These are phyloP conservation scores for Dipteronia dyeriana DNA, from an alignment of 345 rosid genomes.

Conservation along the genomic window DNA sequence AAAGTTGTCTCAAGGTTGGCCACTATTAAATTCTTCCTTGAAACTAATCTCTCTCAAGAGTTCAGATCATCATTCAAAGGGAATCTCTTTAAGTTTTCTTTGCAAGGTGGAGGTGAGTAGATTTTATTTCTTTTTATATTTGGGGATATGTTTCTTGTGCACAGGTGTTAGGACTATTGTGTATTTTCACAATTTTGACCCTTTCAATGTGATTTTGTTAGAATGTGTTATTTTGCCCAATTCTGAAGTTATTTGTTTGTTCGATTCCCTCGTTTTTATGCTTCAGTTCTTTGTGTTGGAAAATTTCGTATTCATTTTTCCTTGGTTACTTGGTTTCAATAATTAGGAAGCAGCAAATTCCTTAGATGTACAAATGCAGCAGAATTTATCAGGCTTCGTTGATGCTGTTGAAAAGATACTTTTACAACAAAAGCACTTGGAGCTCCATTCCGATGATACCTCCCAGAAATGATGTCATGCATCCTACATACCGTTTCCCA, in stretches of 20 bases:
- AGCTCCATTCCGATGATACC: slow-evolving; percentile 26
- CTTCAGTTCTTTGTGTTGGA: neutral
- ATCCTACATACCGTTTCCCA: neutral
- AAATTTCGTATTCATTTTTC: neutral
- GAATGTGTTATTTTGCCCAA: neutral
- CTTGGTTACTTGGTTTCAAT: slow-evolving; percentile 11
- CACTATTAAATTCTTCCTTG: slow-evolving; percentile 47
- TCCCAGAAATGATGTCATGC: slow-evolving; percentile 4
- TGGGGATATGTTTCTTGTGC: neutral
- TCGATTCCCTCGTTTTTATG: neutral
- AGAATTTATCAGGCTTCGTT: slow-evolving; percentile 44
- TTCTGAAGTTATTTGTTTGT: neutral
- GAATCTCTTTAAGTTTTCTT: slow-evolving; percentile 53
- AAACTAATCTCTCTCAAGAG: slow-evolving; percentile 51
- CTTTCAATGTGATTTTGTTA: neutral
- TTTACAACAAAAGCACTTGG: slow-evolving; percentile 35
- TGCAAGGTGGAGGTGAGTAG: slow-evolving; percentile 65
- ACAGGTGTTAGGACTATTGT: neutral
- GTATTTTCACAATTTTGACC: neutral
- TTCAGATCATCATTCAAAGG: slow-evolving; percentile 45
- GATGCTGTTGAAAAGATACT: slow-evolving; percentile 49
- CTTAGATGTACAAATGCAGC: slow-evolving; percentile 35
- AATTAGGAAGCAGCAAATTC: slow-evolving; percentile 50
- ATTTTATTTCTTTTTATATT: neutral
- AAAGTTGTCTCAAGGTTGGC: slow-evolving; percentile 76